Evolutionary conservation across 2,329 filamentous ascomycete genomes (phyloP), one percentile per base, ranked within the genome.

Genomic region (Ophiostoma novo-ulmi): DNA sequence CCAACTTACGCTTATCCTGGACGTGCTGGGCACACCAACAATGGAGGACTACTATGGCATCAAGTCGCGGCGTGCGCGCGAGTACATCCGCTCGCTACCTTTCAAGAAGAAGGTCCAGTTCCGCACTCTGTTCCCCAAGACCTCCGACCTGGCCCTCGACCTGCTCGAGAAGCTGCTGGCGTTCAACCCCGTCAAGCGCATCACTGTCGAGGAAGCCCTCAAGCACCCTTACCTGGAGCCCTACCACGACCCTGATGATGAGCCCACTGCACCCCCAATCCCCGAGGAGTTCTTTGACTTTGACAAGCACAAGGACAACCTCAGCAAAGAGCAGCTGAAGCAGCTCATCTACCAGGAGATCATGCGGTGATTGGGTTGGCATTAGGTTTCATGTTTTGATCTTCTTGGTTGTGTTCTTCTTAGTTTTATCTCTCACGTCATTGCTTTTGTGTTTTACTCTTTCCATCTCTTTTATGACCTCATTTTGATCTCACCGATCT

Each of bases 21-120:
- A 99, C 77, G 94, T 99, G 69, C 90, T 99, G 72, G 95, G 95
- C 74, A 99, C 95, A 3, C 95, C 95, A 2, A 99, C 95, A 14
- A 99, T 99, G 95, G 95, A 99, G 80, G 95, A 99, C 80, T 99
- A 99, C 86, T 99, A 99, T 77, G 95, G 95, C 75, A 99, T 99
- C 87, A 99, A 99, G 84, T 98, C 95, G 70, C 91, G 95, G 75
- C 92, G 95, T 77, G 95, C 95, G 68, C 89, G 95, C 74, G 95
- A 99, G 82, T 99, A 99, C 83, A 99, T 99, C 79, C 93, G 95
- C 73, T 97, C 94, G 70, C 87, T 98, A 66, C 94, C 95, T 22
- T 98, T 98, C 85, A 98, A 98, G 88, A 98, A 98, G 89, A 98
- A 98, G 89, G 96, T 98, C 67, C 94, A 95, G 0, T 95, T 97